Evolutionary conservation across 306 rosid genomes (phyloP), one percentile per base, ranked within the genome.

Genomic region (Dalbergia cultrata): DNA sequence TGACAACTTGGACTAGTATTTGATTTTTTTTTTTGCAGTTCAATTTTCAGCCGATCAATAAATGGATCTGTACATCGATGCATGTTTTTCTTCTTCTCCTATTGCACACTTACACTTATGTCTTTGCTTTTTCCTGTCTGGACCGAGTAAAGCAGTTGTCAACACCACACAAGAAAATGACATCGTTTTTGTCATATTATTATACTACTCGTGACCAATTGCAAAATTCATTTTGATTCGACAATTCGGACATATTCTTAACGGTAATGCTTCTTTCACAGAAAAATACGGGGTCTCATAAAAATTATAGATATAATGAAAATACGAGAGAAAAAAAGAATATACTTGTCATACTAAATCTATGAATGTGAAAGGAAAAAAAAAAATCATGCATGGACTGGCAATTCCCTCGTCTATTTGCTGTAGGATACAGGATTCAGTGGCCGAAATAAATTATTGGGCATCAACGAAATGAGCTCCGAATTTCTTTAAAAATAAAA

Each of bases 41-140:
- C 61, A 67, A 26, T 5, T 73, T 45, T 79, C 63, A 59, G 45
- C 14, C 14, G 8, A 44, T 41, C 8, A 5, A 66, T 65, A 53
- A 67, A 53, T 50, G 47, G 7, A 69, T 35, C 35, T 61, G 54
- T 37, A 12, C 63, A 49, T 60, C 35, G 72, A 37, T 52, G 49
- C 60, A 3, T 67, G 59, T 8, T 66, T 73, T 37, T 37, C 41
- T 66, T 19, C 22, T 67, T 59, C 34, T 67, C n/a, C n/a, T 39
- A 21, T 18, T 13, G 13, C 11, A 21, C 41, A 37, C 41, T 37
- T 37, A 76, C 45, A 21, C 6, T 35, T 49, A 44, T 75, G 21
- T 69, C 47, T 44, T 9, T 59, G 81, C 22, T 19, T 67, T 77
- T 75, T 69, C 19, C 8, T 67, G 57, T 6, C 33, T 14, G 35